phyloP scores from a whole-genome alignment of 768 basidiomycete genomes.

The Paxillus rubicundulus region DNA sequence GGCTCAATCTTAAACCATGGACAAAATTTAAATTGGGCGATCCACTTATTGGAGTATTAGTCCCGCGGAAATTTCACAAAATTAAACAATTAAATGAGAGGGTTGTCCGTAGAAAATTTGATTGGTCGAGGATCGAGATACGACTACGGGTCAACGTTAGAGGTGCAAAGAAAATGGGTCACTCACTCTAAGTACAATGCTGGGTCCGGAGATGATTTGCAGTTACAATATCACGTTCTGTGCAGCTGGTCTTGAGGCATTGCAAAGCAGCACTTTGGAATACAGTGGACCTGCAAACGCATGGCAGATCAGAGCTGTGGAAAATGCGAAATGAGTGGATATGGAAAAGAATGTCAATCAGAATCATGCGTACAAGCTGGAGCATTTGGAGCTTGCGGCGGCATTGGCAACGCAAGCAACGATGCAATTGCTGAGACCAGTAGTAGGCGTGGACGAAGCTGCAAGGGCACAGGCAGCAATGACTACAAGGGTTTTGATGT shows the following conservation, averaged over 20 bases:
- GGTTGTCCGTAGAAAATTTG: too few relatives aligned
- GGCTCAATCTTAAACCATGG: not conserved
- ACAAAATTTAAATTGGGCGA: too few relatives aligned
- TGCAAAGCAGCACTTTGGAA: constrained; percentile 35
- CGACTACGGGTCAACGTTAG: not conserved
- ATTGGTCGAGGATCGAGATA: too few relatives aligned
- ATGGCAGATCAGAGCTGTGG: constrained; percentile 38
- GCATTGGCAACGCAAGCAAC: not conserved
- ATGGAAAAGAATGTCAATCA: too few relatives aligned
- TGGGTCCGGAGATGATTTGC: constrained; percentile 31
- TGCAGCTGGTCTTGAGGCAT: constrained; percentile 38
- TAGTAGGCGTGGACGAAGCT: constrained; percentile 2
- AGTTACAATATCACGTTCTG: constrained; percentile 24
- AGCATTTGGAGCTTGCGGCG: not conserved
- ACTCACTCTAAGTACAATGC: constrained; percentile 32
- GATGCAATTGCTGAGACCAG: constrained; percentile 9
- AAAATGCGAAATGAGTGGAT: not conserved
- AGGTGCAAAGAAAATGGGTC: not conserved
- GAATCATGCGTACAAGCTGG: constrained; percentile 16
- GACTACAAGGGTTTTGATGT: constrained; percentile 19
- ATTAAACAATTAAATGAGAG: too few relatives aligned
- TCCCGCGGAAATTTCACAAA: too few relatives aligned
- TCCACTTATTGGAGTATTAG: too few relatives aligned
- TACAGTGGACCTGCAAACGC: constrained; percentile 36
- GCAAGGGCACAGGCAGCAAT: constrained; percentile 15